Conservation (phyloP, 2,329 filamentous ascomycete genomes). For the Xylariales sp. region DNA sequence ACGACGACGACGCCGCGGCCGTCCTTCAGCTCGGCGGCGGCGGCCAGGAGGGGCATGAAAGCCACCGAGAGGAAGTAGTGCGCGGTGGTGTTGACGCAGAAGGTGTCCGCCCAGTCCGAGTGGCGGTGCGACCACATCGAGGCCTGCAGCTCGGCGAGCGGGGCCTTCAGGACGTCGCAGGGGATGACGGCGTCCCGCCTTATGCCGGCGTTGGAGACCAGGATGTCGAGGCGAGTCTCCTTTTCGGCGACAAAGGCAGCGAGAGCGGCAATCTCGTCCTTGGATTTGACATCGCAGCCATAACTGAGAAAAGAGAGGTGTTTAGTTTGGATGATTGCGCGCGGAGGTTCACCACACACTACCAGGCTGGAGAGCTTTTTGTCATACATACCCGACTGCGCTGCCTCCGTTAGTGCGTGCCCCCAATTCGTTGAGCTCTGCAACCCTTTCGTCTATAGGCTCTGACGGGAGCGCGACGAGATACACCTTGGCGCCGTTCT, state of each 20-base stretch:
- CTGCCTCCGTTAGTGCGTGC: slow-evolving; percentile 27
- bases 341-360: background rate
- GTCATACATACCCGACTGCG: slow-evolving; percentile 29
- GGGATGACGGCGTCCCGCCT: slow-evolving; percentile 34
- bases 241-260: slow-evolving; percentile 23
- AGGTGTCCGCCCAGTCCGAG: slow-evolving; percentile 40
- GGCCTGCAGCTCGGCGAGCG: slow-evolving; percentile 35
- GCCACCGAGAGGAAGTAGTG: slow-evolving; percentile 46
- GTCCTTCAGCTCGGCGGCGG: slow-evolving; percentile 29
- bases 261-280: slow-evolving; percentile 31
- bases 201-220: slow-evolving; percentile 46
- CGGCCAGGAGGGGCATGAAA: slow-evolving; percentile 36
- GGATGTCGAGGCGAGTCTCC: slow-evolving; percentile 39
- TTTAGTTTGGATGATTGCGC: too few species aligned
- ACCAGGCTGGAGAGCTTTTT: background rate
- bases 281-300: slow-evolving; percentile 34
- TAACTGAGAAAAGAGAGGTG: slow-evolving; percentile 7
- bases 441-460: slow-evolving; percentile 31
- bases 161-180: slow-evolving; percentile 39
- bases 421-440: slow-evolving; percentile 33
- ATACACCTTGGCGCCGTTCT: slow-evolving; percentile 42
- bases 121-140: slow-evolving; percentile 41
- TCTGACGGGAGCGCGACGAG: slow-evolving; percentile 35
- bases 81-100: slow-evolving; percentile 42
- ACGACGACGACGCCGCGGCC: slow-evolving; percentile 42